A percentile compares a stretch with the other conserved stretches of the same genome.
phyloP scores from a whole-genome alignment of 2,329 filamentous ascomycete species.

The Nothomitra cinnamomea region DNA sequence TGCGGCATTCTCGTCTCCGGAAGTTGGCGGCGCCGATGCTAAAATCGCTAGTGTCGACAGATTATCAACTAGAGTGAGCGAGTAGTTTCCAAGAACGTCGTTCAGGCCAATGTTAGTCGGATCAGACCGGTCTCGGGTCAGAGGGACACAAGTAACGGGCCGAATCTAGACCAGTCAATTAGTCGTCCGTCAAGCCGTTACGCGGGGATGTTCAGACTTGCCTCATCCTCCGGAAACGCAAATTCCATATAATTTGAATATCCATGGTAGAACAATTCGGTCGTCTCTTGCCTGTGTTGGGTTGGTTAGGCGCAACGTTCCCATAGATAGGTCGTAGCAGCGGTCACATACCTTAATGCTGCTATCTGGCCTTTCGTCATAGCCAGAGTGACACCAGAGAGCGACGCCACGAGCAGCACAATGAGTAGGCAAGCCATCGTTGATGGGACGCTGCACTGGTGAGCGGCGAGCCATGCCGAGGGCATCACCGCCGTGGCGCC shows the following conservation, averaged over 20 bases:
- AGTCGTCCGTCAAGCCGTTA: background rate
- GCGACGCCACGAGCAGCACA: background rate
- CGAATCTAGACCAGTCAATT: conserved; percentile 40
- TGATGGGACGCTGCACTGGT: background rate
- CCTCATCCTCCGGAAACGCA: conserved; percentile 91
- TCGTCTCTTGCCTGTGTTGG: conserved; percentile 25
- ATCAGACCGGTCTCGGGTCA: conserved; percentile 69
- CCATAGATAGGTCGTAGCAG: no score
- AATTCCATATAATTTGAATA: conserved; percentile 88
- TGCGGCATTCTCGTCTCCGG: conserved; percentile 43
- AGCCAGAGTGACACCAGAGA: background rate
- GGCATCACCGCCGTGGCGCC: background rate
- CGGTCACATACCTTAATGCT: background rate
- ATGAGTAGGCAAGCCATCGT: background rate
- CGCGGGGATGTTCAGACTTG: conserved; percentile 18
- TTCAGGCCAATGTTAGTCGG: conserved; percentile 74
- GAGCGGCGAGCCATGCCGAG: background rate
- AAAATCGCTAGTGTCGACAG: conserved; percentile 86
- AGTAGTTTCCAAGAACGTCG: conserved; percentile 94
- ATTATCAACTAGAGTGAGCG: conserved; percentile 85
- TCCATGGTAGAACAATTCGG: conserved; percentile 87
- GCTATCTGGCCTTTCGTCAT: conserved; percentile 3
- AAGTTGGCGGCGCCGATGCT: conserved; percentile 50
- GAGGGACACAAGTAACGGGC: conserved; percentile 66
- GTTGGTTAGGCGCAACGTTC: background rate